These are phyloP conservation scores for Boletellus deceptivus DNA, from an alignment of 1,284 basidiomycete species.

Conservation along the genomic window DNA sequence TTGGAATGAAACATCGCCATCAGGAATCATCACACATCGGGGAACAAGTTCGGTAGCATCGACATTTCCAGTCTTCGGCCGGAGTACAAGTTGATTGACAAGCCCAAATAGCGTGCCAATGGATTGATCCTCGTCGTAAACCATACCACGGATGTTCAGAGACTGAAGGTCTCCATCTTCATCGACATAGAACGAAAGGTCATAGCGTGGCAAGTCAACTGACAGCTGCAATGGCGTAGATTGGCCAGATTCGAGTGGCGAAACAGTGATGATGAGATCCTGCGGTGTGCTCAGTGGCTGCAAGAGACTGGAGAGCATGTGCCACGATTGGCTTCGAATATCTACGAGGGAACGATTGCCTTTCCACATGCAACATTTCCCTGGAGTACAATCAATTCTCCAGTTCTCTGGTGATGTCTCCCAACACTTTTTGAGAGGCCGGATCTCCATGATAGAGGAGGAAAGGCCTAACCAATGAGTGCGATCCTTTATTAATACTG, in stretches of 20 bases:
- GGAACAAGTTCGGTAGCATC: not conserved
- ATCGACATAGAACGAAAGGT: not conserved
- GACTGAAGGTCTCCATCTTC: not conserved
- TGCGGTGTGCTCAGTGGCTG: not conserved
- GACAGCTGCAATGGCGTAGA: not conserved
- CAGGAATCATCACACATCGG: constrained; percentile 39
- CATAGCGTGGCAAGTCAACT: not conserved
- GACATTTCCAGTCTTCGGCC: not conserved
- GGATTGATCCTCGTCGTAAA: not conserved
- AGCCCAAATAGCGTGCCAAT: not conserved
- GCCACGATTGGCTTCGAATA: not conserved
- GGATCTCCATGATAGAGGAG: not conserved
- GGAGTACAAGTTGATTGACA: not conserved
- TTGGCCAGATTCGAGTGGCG: not conserved
- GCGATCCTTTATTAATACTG: not conserved
- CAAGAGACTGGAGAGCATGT: not conserved
- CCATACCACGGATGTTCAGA: not conserved
- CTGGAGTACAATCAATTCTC: not conserved
- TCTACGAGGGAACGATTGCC: not conserved
- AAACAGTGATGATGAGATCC: not conserved
- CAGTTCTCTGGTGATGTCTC: not conserved
- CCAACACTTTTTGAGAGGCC: not conserved
- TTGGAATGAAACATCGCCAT: constrained; percentile 32
- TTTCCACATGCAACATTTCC: not conserved
- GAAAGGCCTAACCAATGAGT: not conserved